Base-by-base conservation (phyloP, 805 yeast species). In the Cyberlindnera mycetangii region DNA sequence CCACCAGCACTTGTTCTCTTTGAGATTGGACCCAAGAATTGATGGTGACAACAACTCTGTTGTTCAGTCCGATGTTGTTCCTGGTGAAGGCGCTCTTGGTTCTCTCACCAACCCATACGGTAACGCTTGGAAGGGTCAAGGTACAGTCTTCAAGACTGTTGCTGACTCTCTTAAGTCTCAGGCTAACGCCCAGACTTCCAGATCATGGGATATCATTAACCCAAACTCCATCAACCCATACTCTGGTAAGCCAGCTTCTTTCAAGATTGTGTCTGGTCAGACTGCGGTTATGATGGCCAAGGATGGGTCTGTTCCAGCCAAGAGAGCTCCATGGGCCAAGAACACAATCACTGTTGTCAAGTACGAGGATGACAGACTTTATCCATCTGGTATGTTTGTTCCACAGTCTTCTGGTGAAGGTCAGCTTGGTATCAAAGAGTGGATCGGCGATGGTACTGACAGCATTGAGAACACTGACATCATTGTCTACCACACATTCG, bases 241-340 rank as follows among this genome's bases (percentile, higher is more conserved):
- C 68, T 83, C 90, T 33, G 83, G 83, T 39, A 81, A 82, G 66
- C 90, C 89, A 37, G 79, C 81, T 33, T 78, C 88, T 20, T 85
- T 82, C 70, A 85, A 85, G 68, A 72, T 85, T 61, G 89, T 85
- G 28, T 84, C 90, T 10, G 75, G 80, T 28, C 85, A 83, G 71
- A 74, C 85, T 56, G 83, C 92, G 30, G 81, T 83, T 50, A 74
- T 85, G 51, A 72, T 84, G 61, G 89, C 92, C 27, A 76, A 81
- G 62, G 82, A 77, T 45, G 87, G 86, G 42, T 82, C 90, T 3
- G 69, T 85, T 53, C 89, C 85, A 35, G 70, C 79, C 54, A 85
- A 85, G 69, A 79, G 95, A 71, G 93, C 93, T 28, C 85, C 85
- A 48, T 85, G 90, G 88, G 87, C 90, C 21, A 75, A 72, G 34